phyloP scores from a whole-genome alignment of 2,329 filamentous ascomycete genomes.

The Neocucurbitaria cava region DNA sequence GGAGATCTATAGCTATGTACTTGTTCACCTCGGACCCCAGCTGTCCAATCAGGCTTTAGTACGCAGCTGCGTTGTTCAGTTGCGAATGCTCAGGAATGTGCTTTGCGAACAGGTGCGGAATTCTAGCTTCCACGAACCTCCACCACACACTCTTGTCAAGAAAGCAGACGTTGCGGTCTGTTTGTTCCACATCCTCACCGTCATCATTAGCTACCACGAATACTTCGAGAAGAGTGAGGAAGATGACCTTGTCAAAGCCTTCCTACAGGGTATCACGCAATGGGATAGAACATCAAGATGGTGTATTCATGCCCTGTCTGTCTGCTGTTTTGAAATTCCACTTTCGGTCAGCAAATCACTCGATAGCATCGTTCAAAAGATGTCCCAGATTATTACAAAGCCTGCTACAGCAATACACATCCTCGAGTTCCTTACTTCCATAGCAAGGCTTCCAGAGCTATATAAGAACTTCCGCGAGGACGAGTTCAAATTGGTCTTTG shows the following conservation, averaged over 20 bases:
- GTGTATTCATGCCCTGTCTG: constrained; percentile 92
- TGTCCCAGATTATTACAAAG: constrained; percentile 96
- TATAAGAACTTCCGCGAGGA: constrained; percentile 90
- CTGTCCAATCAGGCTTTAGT: constrained; percentile 91
- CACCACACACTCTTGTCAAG: constrained; percentile 76
- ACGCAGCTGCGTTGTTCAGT: constrained; percentile 72
- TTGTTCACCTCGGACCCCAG: constrained; percentile 86
- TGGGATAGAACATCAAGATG: constrained; percentile 88
- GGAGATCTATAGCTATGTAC: constrained; percentile 90
- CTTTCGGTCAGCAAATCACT: constrained; percentile 85
- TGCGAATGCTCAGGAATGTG: constrained; percentile 76
- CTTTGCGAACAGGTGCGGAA: constrained; percentile 84
- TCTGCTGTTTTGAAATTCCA: constrained; percentile 94
- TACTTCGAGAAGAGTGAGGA: constrained; percentile 84
- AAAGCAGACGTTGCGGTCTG: constrained; percentile 90
- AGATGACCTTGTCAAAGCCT: constrained; percentile 86
- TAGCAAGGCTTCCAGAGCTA: constrained; percentile 82
- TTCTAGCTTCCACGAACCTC: constrained; percentile 81
- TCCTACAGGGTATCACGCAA: constrained; percentile 81
- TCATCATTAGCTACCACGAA: constrained; percentile 88
- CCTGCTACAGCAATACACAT: constrained; percentile 92
- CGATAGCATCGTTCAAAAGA: constrained; percentile 85
- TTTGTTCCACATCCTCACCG: constrained; percentile 84
- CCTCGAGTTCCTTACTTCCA: constrained; percentile 88
- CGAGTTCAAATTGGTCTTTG: constrained; percentile 93